Percentiles rank a stretch among this genome's conserved stretches.
phyloP scores from a whole-genome alignment of 345 rosid species.

The Citrus trifoliata region DNA sequence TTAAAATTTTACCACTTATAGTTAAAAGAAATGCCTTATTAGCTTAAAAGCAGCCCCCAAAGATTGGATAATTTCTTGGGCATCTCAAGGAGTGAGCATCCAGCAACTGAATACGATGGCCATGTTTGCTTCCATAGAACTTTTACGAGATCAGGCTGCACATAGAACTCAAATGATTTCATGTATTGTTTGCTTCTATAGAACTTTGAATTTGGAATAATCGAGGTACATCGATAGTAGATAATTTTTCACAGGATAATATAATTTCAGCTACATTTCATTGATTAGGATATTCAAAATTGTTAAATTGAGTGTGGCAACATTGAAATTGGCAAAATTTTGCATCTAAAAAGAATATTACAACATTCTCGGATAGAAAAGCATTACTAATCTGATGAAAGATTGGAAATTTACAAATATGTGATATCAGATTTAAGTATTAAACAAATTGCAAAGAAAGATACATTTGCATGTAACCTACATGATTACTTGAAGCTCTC shows the following conservation, averaged over 20 bases:
- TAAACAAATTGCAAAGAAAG: constrained; percentile 15
- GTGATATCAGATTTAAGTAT: constrained; percentile 14
- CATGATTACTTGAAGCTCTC: constrained; percentile 14
- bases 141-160: neutral
- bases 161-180: neutral
- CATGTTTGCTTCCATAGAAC: no score
- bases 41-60: no score
- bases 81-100: no score
- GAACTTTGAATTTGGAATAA: neutral
- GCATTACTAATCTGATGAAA: constrained; percentile 13
- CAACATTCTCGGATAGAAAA: neutral
- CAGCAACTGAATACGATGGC: no score
- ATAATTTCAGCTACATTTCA: neutral
- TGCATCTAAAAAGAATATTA: constrained; percentile 1
- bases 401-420: constrained; percentile 22
- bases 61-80: no score
- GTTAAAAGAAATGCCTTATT: no score
- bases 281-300: neutral
- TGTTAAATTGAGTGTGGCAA: neutral
- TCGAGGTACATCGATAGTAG: neutral
- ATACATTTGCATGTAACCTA: constrained; percentile 13
- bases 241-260: neutral
- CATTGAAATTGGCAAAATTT: neutral
- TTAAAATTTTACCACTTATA: no score
- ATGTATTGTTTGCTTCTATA: neutral